Evolutionary conservation across 1,284 basidiomycete species (phyloP), one percentile per base, ranked within the genome.

Genomic region (Stereum hirsutum): DNA sequence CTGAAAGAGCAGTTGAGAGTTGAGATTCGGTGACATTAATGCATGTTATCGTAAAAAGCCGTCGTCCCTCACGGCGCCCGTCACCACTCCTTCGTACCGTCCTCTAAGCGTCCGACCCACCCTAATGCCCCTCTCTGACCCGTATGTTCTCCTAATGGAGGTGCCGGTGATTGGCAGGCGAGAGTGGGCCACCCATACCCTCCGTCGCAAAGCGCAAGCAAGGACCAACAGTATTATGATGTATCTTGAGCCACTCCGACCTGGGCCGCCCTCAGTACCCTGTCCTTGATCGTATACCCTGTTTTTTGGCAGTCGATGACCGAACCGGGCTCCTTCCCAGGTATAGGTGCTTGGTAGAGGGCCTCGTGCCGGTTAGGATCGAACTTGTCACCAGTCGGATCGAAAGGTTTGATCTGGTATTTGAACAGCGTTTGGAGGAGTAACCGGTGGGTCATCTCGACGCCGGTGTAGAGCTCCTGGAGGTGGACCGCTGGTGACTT

Each of bases 301-400:
- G 75, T 73, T 70, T 96, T 95, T 62, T 89, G 86, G 59, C 89
- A 90, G 57, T 97, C 89, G 43, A 96, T 75, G 30, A 99, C 86
- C 4, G 87, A 87, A 17, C 94, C 94, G 2, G 91, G 81, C 58
- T 84, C 83, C 67, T 90, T 93, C 32, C 78, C 88, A 10, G 81
- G 78, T 44, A 95, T 77, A n/a, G 94, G 93, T 17, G 81, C 89
- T 68, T 95, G 91, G 69, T 91, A 98, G 26, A 96, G 72, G 6
- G 96, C 95, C 67, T 99, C 95, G 60, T 98, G 95, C 38, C 72
- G 65, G 63, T 95, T 96, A 25, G 95, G 95, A 65, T 99, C 92
- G 57, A 99, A 99, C 55, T 72, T 73, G 60, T 96, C 89, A 43
- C 94, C 95, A 0, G 79, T 85, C 15, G 94, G 93, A 59, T 96